Conservation (phyloP, 495 filamentous ascomycete species). For the Xylaria intraflava region DNA sequence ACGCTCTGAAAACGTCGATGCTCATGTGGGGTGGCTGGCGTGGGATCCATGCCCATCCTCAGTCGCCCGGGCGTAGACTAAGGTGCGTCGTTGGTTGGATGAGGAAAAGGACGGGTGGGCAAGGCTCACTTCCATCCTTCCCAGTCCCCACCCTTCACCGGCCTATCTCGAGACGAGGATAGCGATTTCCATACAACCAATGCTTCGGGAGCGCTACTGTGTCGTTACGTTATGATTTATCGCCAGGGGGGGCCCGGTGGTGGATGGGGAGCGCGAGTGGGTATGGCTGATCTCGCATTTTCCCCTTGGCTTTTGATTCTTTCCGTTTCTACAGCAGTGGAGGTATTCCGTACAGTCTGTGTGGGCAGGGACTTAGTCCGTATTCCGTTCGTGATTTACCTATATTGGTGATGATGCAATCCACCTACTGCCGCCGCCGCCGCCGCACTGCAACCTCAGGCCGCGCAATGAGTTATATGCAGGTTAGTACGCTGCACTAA, state of each 20-base stretch:
- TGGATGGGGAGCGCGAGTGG: background rate
- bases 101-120: background rate
- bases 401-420: background rate
- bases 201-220: constrained; percentile 20
- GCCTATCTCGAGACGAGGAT: constrained; percentile 4
- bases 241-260: too few species aligned
- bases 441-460: constrained; percentile 8
- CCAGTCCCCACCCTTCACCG: background rate
- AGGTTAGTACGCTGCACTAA: background rate
- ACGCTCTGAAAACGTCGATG: constrained; percentile 5
- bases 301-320: background rate
- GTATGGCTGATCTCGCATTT: background rate
- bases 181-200: constrained; percentile 24
- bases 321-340: constrained; percentile 9
- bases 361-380: too few species aligned
- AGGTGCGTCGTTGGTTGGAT: constrained; percentile 3
- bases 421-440: background rate
- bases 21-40: constrained; percentile 7
- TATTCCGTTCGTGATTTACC: background rate
- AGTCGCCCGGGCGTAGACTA: constrained; percentile 1
- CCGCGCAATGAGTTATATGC: constrained; percentile 9
- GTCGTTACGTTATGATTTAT: background rate
- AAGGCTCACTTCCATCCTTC: background rate
- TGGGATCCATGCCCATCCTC: constrained; percentile 2
- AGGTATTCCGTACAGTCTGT: too few species aligned